Evolutionary conservation across 257 asterid genomes (phyloP).

Genomic region (Osmanthus fragrans): DNA sequence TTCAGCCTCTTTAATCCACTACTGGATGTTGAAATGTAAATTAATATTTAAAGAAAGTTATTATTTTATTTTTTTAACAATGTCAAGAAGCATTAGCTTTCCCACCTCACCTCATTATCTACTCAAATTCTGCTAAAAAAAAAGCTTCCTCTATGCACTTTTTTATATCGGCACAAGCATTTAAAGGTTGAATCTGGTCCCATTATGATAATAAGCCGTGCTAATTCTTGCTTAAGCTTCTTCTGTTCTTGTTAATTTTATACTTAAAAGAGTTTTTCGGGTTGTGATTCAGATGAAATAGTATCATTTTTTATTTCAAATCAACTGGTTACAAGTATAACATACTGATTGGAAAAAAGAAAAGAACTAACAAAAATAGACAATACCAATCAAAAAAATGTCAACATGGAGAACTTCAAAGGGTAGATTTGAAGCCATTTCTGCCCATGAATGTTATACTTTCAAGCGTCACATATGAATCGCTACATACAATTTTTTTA

Average conservation of each 20-base stretch:
- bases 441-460: slow-evolving; percentile 34
- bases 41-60: too few relatives aligned
- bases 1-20: too few relatives aligned
- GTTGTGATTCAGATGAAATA: too few relatives aligned
- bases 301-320: neutral
- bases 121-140: neutral
- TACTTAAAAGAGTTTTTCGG: neutral
- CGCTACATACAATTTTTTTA: too few relatives aligned
- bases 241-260: neutral
- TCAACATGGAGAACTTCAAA: slow-evolving; percentile 11
- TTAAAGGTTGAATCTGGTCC: neutral
- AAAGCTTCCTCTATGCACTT: slow-evolving; percentile 38
- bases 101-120: slow-evolving; percentile 35
- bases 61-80: neutral
- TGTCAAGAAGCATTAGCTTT: slow-evolving; percentile 34
- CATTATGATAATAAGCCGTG: neutral
- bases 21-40: too few relatives aligned
- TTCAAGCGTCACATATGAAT: too few relatives aligned
- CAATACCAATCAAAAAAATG: neutral
- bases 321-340: neutral
- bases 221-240: neutral
- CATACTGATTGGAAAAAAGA: neutral
- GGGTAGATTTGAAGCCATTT: slow-evolving; percentile 70
- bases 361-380: neutral
- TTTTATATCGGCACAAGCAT: slow-evolving; percentile 9